Evolutionary conservation across 1,284 basidiomycete species (phyloP), one percentile per base, ranked within the genome.

Genomic region (Ustilago hordei): DNA sequence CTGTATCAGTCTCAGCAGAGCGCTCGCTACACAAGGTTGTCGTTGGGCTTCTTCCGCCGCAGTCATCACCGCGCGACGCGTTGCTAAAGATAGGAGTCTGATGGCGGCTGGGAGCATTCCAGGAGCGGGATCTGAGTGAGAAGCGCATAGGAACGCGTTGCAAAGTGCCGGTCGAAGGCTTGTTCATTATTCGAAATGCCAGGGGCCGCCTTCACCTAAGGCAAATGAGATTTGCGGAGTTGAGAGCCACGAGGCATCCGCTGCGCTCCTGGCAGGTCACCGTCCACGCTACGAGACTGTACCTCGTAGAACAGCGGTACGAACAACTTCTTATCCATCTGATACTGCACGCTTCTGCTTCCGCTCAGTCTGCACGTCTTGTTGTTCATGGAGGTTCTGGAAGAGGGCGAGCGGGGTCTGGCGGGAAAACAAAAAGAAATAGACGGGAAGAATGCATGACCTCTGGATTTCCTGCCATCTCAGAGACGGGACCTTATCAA

Each of bases 141-240:
- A 19, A 4, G 8, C 28, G 48, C 48, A 32, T 50, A 15, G 15
- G 13, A 5, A 9, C 15, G 38, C 23, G 31, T 13, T 57, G n/a
- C 41, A 34, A 19, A 34, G 13, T 11, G 35, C 15, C 17, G 55
- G 1, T 28, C 15, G n/a, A 45, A 15, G 34, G 8, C 36, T 55
- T 55, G 54, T 55, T 43, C 45, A 41, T 57, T 57, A 28, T 56
- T n/a, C 60, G 15, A 28, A 41, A 45, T 55, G 60, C 43, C 54
- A 60, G 58, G 58, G 38, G 58, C 11, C 3, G 19, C 32, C 23
- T 32, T 52, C 35, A 13, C 54, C 8, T 35, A 45, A 4, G 13
- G 53, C 34, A 9, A 19, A 28, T 34, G 34, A 62, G 60, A 62
- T 62, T 41, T 55, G 60, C 60, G 60, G 60, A 62, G 60, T 55